Evolutionary conservation across 2,329 filamentous ascomycete species (phyloP).

Genomic region (Colletotrichum cuscutae): DNA sequence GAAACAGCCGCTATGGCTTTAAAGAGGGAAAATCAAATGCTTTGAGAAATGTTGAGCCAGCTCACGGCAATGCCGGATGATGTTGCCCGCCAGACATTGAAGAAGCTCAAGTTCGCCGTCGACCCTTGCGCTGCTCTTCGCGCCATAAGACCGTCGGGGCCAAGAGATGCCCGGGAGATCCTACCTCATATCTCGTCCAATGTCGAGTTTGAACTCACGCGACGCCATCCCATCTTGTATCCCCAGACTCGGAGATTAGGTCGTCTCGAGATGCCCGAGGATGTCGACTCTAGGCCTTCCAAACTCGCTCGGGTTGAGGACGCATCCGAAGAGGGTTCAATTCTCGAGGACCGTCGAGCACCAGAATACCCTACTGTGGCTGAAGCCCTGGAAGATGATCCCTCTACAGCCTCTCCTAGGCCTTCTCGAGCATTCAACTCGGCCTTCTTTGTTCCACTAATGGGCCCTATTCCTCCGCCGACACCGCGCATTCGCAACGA

Average conservation of each 20-base stretch:
- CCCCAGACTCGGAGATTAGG: conserved; percentile 5
- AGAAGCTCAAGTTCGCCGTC: conserved; percentile 36
- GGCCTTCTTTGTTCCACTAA: conserved; percentile 34
- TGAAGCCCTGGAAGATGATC: background rate
- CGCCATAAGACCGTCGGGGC: conserved; percentile 10
- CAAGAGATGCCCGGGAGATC: conserved; percentile 8
- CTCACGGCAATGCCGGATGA: conserved; percentile 38
- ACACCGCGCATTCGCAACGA: conserved; percentile 37
- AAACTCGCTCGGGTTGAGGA: conserved; percentile 15
- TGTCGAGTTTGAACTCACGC: conserved; percentile 28
- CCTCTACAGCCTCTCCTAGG: background rate
- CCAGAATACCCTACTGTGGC: background rate
- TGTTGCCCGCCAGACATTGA: conserved; percentile 35
- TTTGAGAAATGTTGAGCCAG: conserved; percentile 39
- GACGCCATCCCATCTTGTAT: conserved; percentile 23
- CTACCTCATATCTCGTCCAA: conserved; percentile 25
- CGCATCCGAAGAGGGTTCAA: background rate
- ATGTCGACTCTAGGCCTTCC: conserved; percentile 6
- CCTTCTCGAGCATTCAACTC: conserved; percentile 21
- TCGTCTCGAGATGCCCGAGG: background rate
- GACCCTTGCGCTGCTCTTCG: conserved; percentile 35
- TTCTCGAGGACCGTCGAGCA: background rate
- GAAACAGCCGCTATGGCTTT: conserved; percentile 31
- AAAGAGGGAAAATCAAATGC: conserved; percentile 30
- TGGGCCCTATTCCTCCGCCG: conserved; percentile 34